phyloP scores from a whole-genome alignment of 768 basidiomycete genomes.

The Termitomyces sp. region DNA sequence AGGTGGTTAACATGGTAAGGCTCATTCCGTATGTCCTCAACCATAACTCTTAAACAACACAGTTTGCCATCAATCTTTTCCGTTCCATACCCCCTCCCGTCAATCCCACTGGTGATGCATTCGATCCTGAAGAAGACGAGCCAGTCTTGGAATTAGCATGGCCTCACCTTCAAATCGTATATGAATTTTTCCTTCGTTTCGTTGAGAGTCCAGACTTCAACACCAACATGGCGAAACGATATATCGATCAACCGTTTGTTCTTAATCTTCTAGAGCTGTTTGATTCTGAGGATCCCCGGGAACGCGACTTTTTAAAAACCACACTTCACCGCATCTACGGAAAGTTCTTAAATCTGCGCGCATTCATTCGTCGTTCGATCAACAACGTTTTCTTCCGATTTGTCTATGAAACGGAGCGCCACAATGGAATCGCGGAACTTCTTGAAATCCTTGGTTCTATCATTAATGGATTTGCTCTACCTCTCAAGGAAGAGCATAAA shows the following conservation, averaged over 20 bases:
- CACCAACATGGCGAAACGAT: constrained; percentile 95
- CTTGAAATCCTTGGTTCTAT: constrained; percentile 98
- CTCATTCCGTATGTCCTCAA: constrained; percentile 5
- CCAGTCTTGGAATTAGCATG: constrained; percentile 98
- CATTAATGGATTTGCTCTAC: constrained; percentile 98
- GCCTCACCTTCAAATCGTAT: constrained; percentile 99
- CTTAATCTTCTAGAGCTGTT: constrained; percentile 96
- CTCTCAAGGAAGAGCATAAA: constrained; percentile 99
- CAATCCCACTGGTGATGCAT: constrained; percentile 96
- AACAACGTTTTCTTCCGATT: constrained; percentile 99
- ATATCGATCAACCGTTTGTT: constrained; percentile 95
- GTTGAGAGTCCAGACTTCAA: constrained; percentile 98
- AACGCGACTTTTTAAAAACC: constrained; percentile 99
- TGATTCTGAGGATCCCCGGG: constrained; percentile 97
- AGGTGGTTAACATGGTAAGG: constrained; percentile 96
- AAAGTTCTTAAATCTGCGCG: constrained; percentile 97
- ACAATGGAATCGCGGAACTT: constrained; percentile 98
- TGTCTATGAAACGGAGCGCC: constrained; percentile 96
- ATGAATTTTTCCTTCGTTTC: constrained; percentile 99
- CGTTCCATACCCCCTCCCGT: constrained; percentile 99
- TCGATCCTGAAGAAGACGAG: constrained; percentile 99
- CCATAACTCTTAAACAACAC: constrained; percentile 8
- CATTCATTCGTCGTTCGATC: constrained; percentile 98
- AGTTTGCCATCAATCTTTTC: constrained; percentile 99
- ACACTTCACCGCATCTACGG: constrained; percentile 99